Evolutionary conservation across 768 basidiomycete species (phyloP).

Genomic region (Butyriboletus loyo): DNA sequence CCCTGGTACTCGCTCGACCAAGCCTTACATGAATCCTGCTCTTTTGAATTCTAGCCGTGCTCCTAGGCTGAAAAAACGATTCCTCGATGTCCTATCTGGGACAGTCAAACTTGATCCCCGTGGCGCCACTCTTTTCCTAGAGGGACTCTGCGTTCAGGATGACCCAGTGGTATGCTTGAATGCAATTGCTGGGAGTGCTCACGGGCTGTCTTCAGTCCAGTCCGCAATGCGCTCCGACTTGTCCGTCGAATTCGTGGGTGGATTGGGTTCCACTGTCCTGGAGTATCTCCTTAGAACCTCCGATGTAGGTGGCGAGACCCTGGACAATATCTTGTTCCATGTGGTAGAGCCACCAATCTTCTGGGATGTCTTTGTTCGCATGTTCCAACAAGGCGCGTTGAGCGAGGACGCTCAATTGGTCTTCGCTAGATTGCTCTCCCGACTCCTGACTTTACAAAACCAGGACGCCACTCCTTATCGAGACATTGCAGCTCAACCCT

Average conservation of each 20-base stretch:
- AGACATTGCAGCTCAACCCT: slow-evolving; percentile 30
- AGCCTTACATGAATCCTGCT: slow-evolving; percentile 1
- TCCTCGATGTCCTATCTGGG: slow-evolving; percentile 33
- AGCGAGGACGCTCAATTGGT: slow-evolving; percentile 34
- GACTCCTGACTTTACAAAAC: slow-evolving; percentile 39
- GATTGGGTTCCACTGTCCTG: slow-evolving; percentile 32
- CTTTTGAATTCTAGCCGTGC: background rate
- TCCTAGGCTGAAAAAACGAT: slow-evolving; percentile 32
- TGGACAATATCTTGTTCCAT: slow-evolving; percentile 35
- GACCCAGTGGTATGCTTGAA: slow-evolving; percentile 38
- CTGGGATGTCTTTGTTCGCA: slow-evolving; percentile 41
- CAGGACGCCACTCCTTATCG: slow-evolving; percentile 37
- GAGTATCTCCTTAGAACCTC: slow-evolving; percentile 40
- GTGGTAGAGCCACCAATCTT: slow-evolving; percentile 53
- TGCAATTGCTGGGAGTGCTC: slow-evolving; percentile 34
- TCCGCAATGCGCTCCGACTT: slow-evolving; percentile 39
- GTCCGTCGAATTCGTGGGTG: slow-evolving; percentile 41
- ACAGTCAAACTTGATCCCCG: slow-evolving; percentile 22
- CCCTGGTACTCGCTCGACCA: background rate
- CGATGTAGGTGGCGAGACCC: slow-evolving; percentile 40
- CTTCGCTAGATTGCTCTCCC: slow-evolving; percentile 49
- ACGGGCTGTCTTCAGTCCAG: slow-evolving; percentile 40
- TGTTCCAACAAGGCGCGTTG: slow-evolving; percentile 29
- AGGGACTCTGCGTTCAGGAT: slow-evolving; percentile 43
- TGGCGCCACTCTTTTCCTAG: slow-evolving; percentile 36